A percentile compares a stretch with the other conserved stretches of the same genome.
Evolutionary conservation across 2,329 filamentous ascomycete species (phyloP).

Genomic region (Aspergillus ustus): DNA sequence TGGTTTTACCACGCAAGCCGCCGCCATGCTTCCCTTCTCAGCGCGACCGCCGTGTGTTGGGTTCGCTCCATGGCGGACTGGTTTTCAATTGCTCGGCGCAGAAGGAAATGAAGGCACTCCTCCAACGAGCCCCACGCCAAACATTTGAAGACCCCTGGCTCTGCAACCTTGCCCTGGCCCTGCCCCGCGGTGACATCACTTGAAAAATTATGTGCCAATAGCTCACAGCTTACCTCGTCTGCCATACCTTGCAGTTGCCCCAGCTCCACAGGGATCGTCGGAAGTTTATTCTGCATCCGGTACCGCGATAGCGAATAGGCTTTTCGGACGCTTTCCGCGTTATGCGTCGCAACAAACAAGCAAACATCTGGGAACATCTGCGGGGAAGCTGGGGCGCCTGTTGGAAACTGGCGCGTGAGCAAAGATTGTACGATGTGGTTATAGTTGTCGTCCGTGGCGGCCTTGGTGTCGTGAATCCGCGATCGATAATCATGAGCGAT

Average conservation of each 20-base stretch:
- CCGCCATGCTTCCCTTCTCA: slow-evolving; percentile 63
- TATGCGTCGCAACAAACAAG: slow-evolving; percentile 60
- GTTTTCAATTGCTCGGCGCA: slow-evolving; percentile 72
- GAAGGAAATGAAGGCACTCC: slow-evolving; percentile 58
- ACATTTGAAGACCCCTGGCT: slow-evolving; percentile 56
- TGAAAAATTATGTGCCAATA: slow-evolving; percentile 40
- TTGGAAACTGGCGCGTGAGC: slow-evolving; percentile 43
- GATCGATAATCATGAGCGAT: slow-evolving; percentile 45
- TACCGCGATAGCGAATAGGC: slow-evolving; percentile 43
- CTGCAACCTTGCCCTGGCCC: slow-evolving; percentile 5
- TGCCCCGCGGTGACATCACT: slow-evolving; percentile 20
- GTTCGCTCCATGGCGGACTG: slow-evolving; percentile 70
- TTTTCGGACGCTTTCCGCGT: slow-evolving; percentile 52
- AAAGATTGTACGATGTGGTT: slow-evolving; percentile 55
- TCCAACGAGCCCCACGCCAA: slow-evolving; percentile 58
- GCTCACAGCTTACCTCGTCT: slow-evolving; percentile 72
- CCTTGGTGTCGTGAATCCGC: slow-evolving; percentile 45
- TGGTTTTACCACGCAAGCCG: slow-evolving; percentile 2
- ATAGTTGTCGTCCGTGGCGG: slow-evolving; percentile 50
- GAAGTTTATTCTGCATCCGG: slow-evolving; percentile 47
- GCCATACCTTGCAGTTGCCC: slow-evolving; percentile 90
- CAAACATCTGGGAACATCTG: slow-evolving; percentile 38
- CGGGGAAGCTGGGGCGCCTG: slow-evolving; percentile 28
- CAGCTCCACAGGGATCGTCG: slow-evolving; percentile 54
- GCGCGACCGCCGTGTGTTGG: slow-evolving; percentile 63